Percentiles rank a stretch among this genome's conserved stretches.
Conservation (phyloP, 2,329 filamentous ascomycete genomes). For the Amphichorda felina region DNA sequence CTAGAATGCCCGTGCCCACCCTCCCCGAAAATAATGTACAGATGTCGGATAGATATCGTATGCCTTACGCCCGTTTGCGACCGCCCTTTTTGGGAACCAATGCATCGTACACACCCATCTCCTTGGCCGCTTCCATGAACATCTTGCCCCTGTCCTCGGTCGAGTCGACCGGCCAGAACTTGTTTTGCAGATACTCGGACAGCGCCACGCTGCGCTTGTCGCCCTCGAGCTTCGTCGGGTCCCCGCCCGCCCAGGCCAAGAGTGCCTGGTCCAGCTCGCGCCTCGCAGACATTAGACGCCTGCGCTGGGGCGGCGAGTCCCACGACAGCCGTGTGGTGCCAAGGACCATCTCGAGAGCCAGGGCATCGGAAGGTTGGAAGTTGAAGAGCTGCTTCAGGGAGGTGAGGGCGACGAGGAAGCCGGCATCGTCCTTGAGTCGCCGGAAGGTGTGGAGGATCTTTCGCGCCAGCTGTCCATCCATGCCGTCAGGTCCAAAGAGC, state of each 20-base stretch:
- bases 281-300: constrained; percentile 28
- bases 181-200: constrained; percentile 27
- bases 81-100: constrained; percentile 9
- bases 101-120: constrained; percentile 30
- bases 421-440: constrained; percentile 28
- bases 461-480: constrained; percentile 34
- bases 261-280: constrained; percentile 28
- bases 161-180: constrained; percentile 18
- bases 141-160: constrained; percentile 11
- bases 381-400: constrained; percentile 28
- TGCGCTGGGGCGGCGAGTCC: constrained; percentile 25
- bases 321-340: constrained; percentile 30
- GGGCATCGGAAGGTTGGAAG: constrained; percentile 30
- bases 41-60: not conserved
- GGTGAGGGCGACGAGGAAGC: constrained; percentile 32
- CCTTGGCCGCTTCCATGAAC: constrained; percentile 19
- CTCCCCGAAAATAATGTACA: not conserved
- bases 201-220: constrained; percentile 23
- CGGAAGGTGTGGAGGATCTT: constrained; percentile 39
- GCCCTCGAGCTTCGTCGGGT: constrained; percentile 21
- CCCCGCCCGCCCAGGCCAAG: constrained; percentile 13
- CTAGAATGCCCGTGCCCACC: not conserved
- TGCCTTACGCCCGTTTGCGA: not conserved
- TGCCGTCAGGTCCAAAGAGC: constrained; percentile 28
- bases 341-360: constrained; percentile 33